Percentiles rank a stretch among this genome's conserved stretches.
These are phyloP conservation scores for Tagetes patula DNA, from an alignment of 129 eudicot species.

Conservation along the genomic window DNA sequence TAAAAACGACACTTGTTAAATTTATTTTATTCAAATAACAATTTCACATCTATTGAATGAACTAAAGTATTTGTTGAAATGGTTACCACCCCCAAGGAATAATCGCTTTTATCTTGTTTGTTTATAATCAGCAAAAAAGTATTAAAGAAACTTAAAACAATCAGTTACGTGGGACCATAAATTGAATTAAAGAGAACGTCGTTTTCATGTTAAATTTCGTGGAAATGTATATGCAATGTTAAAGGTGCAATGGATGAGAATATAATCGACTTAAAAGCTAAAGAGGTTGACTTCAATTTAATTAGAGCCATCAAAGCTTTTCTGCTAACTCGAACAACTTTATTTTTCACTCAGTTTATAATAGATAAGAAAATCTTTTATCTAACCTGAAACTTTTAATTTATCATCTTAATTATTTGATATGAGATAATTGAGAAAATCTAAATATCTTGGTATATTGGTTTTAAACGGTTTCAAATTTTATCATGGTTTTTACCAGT, in stretches of 20 bases:
- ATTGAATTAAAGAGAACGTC: neutral
- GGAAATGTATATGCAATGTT: neutral
- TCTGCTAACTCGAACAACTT: no score
- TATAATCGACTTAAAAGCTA: neutral
- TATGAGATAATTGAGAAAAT: no score
- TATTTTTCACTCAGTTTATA: no score
- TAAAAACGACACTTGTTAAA: no score
- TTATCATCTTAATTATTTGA: no score
- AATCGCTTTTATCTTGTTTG: neutral
- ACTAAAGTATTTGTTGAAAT: neutral
- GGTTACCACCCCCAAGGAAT: neutral
- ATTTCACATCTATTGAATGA: neutral
- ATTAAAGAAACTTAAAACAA: neutral
- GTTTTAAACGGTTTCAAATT: no score
- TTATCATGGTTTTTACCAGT: no score
- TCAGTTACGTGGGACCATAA: neutral
- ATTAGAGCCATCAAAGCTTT: no score
- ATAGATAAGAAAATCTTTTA: no score
- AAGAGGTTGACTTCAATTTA: neutral
- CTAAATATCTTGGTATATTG: no score
- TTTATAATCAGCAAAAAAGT: neutral
- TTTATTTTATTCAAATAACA: neutral
- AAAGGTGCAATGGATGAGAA: neutral
- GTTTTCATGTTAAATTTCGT: conserved; percentile 9
- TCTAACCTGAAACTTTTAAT: no score